Percentiles rank a stretch among this genome's conserved stretches.
phyloP scores from a whole-genome alignment of 2,329 filamentous ascomycete genomes.

The Lasiodiplodia hormozganensis region DNA sequence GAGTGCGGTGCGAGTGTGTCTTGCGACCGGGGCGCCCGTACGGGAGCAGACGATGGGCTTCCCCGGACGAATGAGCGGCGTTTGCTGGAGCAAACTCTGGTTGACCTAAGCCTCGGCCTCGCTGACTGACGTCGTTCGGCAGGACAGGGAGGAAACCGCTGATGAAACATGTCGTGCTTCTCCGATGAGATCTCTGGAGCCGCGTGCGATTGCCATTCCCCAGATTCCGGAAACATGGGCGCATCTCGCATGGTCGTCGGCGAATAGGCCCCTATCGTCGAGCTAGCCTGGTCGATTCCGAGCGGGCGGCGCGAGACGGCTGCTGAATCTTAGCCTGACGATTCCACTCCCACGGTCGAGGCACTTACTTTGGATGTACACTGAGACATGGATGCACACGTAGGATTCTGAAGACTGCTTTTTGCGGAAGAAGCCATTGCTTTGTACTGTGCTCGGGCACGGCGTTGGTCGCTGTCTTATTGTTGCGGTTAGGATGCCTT shows the following conservation, averaged over 20 bases:
- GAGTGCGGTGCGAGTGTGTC: neutral
- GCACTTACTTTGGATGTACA: neutral
- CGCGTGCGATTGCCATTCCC: neutral
- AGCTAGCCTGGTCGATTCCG: neutral
- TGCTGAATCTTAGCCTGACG: neutral
- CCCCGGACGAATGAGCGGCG: slow-evolving; percentile 14
- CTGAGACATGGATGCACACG: neutral
- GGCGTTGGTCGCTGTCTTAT: neutral
- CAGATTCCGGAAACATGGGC: neutral
- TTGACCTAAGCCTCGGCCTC: slow-evolving; percentile 1
- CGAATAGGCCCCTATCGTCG: neutral
- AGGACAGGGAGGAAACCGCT: too few relatives aligned
- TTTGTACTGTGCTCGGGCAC: neutral
- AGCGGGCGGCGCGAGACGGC: neutral
- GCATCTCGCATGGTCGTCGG: neutral
- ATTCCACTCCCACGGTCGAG: neutral
- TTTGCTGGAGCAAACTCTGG: neutral
- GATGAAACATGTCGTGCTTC: slow-evolving; percentile 9
- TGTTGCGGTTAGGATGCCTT: neutral
- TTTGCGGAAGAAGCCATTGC: neutral
- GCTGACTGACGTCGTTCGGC: slow-evolving; percentile 7
- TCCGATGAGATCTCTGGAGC: neutral
- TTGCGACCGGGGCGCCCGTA: neutral
- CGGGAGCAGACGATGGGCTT: slow-evolving; percentile 3
- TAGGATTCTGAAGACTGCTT: neutral